These are phyloP conservation scores for Atkinsonella texensis DNA, from an alignment of 2,329 filamentous ascomycete genomes.

Conservation along the genomic window DNA sequence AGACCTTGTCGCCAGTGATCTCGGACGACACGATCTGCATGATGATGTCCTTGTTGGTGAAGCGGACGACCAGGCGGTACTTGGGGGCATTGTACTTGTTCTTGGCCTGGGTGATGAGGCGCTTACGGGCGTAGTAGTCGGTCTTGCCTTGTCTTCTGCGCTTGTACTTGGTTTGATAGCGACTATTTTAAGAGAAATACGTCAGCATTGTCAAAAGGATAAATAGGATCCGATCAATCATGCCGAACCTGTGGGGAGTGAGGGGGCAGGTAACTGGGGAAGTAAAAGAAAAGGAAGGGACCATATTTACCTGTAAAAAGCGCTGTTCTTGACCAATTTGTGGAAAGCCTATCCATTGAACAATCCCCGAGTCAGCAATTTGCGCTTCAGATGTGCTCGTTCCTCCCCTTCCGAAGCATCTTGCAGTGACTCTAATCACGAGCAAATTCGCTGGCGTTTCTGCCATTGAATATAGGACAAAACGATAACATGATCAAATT, in stretches of 20 bases:
- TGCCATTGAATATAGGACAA: conserved; percentile 15
- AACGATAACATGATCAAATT: background rate
- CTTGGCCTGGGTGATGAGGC: conserved; percentile 99
- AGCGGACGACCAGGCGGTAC: conserved; percentile 98
- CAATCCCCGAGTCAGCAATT: conserved; percentile 93
- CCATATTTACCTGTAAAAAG: conserved; percentile 76
- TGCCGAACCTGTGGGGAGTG: conserved; percentile 5
- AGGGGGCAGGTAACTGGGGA: background rate
- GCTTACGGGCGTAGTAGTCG: conserved; percentile 99
- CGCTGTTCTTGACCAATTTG: conserved; percentile 94
- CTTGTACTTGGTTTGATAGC: conserved; percentile 99
- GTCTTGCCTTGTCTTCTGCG: conserved; percentile 94
- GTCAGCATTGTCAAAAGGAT: too few species aligned
- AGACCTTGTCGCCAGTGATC: conserved; percentile 96
- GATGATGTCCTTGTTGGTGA: conserved; percentile 99
- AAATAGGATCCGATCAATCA: too few species aligned
- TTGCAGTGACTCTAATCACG: conserved; percentile 70
- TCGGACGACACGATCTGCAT: conserved; percentile 94
- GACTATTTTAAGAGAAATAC: conserved; percentile 36
- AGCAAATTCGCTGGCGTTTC: conserved; percentile 30
- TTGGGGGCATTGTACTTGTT: conserved; percentile 99
- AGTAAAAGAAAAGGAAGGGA: conserved; percentile 25
- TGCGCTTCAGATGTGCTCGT: conserved; percentile 73
- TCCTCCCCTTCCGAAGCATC: conserved; percentile 78
- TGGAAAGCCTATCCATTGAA: conserved; percentile 57